Percentiles rank a stretch among this genome's conserved stretches.
These are phyloP conservation scores for Cladosporium sp. DNA, from an alignment of 2,329 filamentous ascomycete species.

Conservation along the genomic window DNA sequence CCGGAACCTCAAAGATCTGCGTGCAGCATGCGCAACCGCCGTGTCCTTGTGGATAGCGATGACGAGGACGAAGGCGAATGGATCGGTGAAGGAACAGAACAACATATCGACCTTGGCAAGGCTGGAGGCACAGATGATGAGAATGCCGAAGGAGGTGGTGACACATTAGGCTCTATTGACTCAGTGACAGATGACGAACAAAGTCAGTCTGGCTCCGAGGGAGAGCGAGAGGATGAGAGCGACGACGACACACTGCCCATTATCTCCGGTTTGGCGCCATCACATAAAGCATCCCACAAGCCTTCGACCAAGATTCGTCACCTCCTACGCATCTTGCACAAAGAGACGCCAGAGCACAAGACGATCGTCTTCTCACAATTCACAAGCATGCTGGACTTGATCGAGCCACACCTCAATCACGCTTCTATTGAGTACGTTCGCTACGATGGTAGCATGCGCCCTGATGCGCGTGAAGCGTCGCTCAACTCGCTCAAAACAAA, in stretches of 20 bases:
- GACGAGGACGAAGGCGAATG: conserved; percentile 66
- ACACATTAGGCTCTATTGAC: conserved; percentile 73
- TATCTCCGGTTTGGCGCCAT: conserved; percentile 32
- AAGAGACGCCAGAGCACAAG: conserved; percentile 80
- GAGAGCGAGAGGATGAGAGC: conserved; percentile 40
- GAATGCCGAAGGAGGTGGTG: conserved; percentile 81
- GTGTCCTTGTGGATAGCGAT: conserved; percentile 65
- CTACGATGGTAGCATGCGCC: conserved; percentile 94
- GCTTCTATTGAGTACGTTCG: conserved; percentile 77
- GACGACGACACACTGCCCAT: conserved; percentile 30
- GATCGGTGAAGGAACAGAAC: conserved; percentile 72
- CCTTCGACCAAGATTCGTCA: conserved; percentile 90
- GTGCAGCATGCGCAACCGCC: conserved; percentile 52
- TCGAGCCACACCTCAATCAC: conserved; percentile 83
- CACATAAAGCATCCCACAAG: conserved; percentile 48
- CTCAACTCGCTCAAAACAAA: conserved; percentile 75
- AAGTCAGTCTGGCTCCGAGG: conserved; percentile 52
- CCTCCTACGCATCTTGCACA: conserved; percentile 75
- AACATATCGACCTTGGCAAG: conserved; percentile 54
- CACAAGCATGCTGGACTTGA: conserved; percentile 94
- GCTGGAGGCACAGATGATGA: conserved; percentile 86
- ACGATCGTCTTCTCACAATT: conserved; percentile 99
- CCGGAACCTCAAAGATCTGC: conserved; percentile 32
- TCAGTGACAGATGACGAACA: conserved; percentile 56
- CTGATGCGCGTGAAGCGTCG: conserved; percentile 86